phyloP scores from a whole-genome alignment of 768 basidiomycete species.

The Agrocybe pediades region DNA sequence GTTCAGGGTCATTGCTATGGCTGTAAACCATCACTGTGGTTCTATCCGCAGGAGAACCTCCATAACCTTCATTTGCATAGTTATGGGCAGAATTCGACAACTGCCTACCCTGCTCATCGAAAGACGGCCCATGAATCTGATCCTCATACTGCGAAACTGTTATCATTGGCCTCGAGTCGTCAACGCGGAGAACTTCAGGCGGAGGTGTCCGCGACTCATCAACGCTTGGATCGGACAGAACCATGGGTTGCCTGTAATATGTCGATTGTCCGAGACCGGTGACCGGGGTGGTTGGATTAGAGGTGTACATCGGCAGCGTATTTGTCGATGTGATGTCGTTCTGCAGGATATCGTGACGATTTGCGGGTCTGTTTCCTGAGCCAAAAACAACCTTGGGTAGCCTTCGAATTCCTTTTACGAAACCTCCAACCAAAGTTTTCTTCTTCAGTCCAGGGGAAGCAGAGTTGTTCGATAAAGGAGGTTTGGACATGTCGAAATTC shows the following conservation, averaged over 20 bases:
- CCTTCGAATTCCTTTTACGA: conserved; percentile 35
- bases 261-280: conserved; percentile 8
- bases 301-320: conserved; percentile 29
- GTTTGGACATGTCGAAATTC: too few species aligned
- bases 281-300: conserved; percentile 32
- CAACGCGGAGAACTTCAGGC: conserved; percentile 22
- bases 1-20: neutral
- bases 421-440: conserved; percentile 36
- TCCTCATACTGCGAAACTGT: conserved; percentile 25
- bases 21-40: conserved; percentile 29
- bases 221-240: conserved; percentile 25
- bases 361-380: conserved; percentile 17
- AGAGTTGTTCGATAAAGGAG: too few species aligned
- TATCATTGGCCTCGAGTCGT: conserved; percentile 25
- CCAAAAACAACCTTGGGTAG: conserved; percentile 34
- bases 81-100: conserved; percentile 8
- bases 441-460: conserved; percentile 21
- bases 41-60: conserved; percentile 18
- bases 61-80: conserved; percentile 8
- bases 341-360: conserved; percentile 22
- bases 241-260: conserved; percentile 3
- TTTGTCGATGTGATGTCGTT: conserved; percentile 25
- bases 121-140: too few species aligned
- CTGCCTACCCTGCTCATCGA: too few species aligned
- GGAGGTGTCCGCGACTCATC: conserved; percentile 15